Conservation (phyloP, 768 basidiomycete genomes). For the Suillus lakei region DNA sequence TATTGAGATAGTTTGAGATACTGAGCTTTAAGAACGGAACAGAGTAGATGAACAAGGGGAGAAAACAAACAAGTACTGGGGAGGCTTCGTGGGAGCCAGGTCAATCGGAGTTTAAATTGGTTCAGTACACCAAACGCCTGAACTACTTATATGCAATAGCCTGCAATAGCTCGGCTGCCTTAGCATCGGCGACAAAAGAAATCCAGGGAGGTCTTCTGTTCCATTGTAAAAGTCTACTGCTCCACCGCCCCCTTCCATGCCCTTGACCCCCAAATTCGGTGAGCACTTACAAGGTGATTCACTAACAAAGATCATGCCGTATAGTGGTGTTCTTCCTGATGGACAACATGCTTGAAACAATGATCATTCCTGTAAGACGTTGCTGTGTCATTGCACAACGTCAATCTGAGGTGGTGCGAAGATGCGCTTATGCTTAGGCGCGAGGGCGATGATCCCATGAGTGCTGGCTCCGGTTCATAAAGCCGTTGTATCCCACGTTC, state of each 20-base stretch:
- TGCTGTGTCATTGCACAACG: neutral
- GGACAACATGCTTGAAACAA: neutral
- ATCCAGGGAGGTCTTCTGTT: no score
- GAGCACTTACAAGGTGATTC: no score
- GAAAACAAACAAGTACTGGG: conserved; percentile 45
- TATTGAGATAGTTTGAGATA: conserved; percentile 19
- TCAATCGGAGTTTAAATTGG: conserved; percentile 52
- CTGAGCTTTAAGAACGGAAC: conserved; percentile 34
- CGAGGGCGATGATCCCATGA: neutral
- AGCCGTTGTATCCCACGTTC: neutral
- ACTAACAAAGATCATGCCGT: neutral
- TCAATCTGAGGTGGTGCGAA: no score
- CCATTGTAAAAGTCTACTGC: neutral
- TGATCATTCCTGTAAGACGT: neutral
- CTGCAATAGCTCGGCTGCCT: neutral
- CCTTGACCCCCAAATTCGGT: neutral
- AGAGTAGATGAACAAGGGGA: conserved; percentile 37
- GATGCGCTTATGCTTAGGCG: no score
- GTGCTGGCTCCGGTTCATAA: neutral
- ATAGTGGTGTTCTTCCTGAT: no score
- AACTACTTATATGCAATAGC: no score
- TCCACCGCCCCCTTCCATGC: neutral
- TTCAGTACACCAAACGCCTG: conserved; percentile 24
- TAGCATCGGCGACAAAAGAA: no score
- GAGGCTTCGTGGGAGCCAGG: conserved; percentile 45